A percentile compares a stretch with the other conserved stretches of the same genome.
Conservation (phyloP, 306 rosid genomes). For the Hippophae rhamnoides region DNA sequence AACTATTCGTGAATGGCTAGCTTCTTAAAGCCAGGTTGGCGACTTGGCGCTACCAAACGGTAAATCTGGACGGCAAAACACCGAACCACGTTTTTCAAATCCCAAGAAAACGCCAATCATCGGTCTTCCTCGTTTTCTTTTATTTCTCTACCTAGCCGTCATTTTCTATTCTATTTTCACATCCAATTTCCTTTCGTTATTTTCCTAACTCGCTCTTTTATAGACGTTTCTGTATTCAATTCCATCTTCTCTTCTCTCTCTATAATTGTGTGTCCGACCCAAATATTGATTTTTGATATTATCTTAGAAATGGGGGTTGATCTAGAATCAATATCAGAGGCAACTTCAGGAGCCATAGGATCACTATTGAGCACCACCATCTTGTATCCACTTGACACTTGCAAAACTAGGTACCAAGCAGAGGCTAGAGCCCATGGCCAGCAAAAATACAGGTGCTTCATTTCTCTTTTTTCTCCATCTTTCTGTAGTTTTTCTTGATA, state of each 20-base stretch:
- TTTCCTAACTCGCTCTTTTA: not conserved
- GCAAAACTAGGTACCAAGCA: slow-evolving; percentile 93
- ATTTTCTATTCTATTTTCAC: not conserved
- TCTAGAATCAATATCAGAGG: slow-evolving; percentile 92
- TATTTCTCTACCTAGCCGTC: not conserved
- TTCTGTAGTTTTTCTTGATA: not conserved
- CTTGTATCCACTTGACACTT: slow-evolving; percentile 89
- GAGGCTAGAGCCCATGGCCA: slow-evolving; percentile 63
- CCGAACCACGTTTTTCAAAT: slow-evolving; percentile 14
- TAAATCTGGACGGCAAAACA: slow-evolving; percentile 1
- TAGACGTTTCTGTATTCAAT: not conserved
- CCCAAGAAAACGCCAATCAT: slow-evolving; percentile 16
- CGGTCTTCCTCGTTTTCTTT: slow-evolving; percentile 4
- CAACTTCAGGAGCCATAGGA: slow-evolving; percentile 96
- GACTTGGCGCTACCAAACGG: not conserved
- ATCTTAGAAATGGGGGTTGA: slow-evolving; percentile 47
- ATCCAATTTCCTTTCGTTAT: not conserved
- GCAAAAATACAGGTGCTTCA: slow-evolving; percentile 56
- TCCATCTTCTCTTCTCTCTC: not conserved
- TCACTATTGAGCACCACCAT: slow-evolving; percentile 84
- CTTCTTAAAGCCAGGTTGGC: too few species aligned
- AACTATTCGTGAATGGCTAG: too few species aligned
- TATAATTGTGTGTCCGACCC: not conserved
- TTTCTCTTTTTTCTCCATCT: not conserved
- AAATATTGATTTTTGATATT: not conserved